Conservation (phyloP, 768 basidiomycete species). For the Podaxis sp. region DNA sequence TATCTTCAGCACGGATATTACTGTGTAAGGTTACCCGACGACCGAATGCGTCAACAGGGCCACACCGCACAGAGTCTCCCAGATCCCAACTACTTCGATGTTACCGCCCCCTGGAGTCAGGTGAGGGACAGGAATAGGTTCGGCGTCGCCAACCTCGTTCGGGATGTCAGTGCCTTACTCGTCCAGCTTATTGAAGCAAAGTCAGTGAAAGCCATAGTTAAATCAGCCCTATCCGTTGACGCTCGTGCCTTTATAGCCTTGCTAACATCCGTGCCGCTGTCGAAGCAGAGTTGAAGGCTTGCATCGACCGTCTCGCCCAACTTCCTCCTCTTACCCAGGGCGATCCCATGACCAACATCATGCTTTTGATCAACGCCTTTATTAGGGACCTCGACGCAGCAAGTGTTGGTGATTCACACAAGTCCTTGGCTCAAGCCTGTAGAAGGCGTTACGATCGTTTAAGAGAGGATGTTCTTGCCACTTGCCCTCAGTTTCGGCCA, state of each 20-base stretch:
- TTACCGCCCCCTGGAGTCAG: conserved; percentile 51
- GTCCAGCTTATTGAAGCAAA: conserved; percentile 50
- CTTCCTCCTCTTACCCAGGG: conserved; percentile 46
- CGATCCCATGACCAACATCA: conserved; percentile 43
- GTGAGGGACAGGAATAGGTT: conserved; percentile 48
- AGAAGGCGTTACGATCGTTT: conserved; percentile 4
- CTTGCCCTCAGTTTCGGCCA: conserved; percentile 11
- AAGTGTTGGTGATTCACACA: conserved; percentile 12
- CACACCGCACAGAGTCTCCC: conserved; percentile 39
- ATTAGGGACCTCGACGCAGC: conserved; percentile 29
- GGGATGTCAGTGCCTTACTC: conserved; percentile 51
- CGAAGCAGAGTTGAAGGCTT: conserved; percentile 35
- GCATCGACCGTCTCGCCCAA: conserved; percentile 29
- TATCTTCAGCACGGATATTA: conserved; percentile 59
- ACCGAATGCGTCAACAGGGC: conserved; percentile 43
- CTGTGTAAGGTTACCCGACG: conserved; percentile 65
- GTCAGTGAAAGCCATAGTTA: conserved; percentile 42
- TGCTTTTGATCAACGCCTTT: conserved; percentile 43
- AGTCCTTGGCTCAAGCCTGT: conserved; percentile 14
- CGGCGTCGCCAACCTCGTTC: conserved; percentile 55
- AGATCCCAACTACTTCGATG: conserved; percentile 46
- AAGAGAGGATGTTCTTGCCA: conserved; percentile 3
- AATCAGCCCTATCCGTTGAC: not conserved
- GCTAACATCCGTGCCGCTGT: conserved; percentile 44
- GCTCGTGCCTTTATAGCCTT: conserved; percentile 34